These are phyloP conservation scores for Tribonema minus DNA, from an alignment of 108 stramenopile genomes.

Conservation along the genomic window DNA sequence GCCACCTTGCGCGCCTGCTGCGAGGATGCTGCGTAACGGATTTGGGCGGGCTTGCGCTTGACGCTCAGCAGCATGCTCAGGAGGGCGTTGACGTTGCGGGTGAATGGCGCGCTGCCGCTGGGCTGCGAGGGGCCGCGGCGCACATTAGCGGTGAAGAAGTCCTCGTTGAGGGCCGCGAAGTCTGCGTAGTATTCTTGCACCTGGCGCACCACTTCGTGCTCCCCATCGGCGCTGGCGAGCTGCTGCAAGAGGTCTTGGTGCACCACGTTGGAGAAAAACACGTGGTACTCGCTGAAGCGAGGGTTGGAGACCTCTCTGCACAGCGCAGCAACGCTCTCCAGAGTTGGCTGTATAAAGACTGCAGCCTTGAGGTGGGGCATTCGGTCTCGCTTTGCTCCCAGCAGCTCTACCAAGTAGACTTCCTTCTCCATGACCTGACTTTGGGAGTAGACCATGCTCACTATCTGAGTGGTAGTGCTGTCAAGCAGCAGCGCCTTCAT, in stretches of 20 bases:
- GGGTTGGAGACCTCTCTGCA: slow-evolving; percentile 71
- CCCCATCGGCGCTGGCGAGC: slow-evolving; percentile 79
- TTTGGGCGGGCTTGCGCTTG: slow-evolving; percentile 75
- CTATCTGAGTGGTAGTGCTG: slow-evolving; percentile 35
- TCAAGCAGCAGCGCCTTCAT: slow-evolving; percentile 51
- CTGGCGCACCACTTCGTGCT: slow-evolving; percentile 67
- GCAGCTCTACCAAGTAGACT: slow-evolving; percentile 25
- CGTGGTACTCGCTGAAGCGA: slow-evolving; percentile 87
- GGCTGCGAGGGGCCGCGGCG: slow-evolving; percentile 61
- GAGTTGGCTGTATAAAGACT: slow-evolving; percentile 86
- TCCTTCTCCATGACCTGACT: slow-evolving; percentile 40
- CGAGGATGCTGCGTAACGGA: slow-evolving; percentile 71
- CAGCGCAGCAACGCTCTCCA: slow-evolving; percentile 68
- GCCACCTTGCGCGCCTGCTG: slow-evolving; percentile 69
- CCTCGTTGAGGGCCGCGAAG: slow-evolving; percentile 88
- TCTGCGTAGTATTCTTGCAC: slow-evolving; percentile 96
- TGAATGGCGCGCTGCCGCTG: slow-evolving; percentile 67
- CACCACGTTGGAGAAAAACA: slow-evolving; percentile 89
- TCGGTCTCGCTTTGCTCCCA: slow-evolving; percentile 37
- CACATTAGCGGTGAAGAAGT: slow-evolving; percentile 76
- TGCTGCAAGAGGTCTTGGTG: slow-evolving; percentile 67
- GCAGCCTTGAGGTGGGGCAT: slow-evolving; percentile 84
- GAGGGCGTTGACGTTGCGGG: slow-evolving; percentile 77
- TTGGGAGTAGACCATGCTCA: slow-evolving; percentile 47
- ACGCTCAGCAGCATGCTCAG: slow-evolving; percentile 78